Percentiles rank a stretch among this genome's conserved stretches.
phyloP scores from a whole-genome alignment of 108 stramenopile species.

The Pseudonitzschia multiseries region DNA sequence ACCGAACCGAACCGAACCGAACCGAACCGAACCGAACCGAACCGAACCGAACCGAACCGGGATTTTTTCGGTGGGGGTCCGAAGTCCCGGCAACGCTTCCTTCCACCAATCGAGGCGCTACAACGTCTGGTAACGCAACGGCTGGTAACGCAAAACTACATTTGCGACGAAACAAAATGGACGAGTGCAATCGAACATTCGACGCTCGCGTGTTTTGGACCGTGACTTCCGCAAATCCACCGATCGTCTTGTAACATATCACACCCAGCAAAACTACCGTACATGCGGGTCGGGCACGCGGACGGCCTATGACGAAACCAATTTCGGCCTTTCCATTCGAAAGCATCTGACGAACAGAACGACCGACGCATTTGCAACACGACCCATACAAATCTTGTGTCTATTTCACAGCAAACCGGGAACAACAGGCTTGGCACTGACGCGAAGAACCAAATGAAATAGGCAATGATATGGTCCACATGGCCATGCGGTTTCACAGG shows the following conservation, averaged over 20 bases:
- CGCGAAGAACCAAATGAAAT: neutral
- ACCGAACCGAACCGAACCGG: too few species aligned
- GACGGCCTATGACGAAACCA: conserved; percentile 33
- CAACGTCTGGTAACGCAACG: too few species aligned
- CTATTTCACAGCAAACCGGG: neutral
- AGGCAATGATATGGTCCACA: neutral
- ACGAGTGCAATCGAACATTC: conserved; percentile 26
- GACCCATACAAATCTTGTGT: neutral
- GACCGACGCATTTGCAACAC: conserved; percentile 3
- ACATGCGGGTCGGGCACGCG: conserved; percentile 21
- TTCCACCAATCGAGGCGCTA: too few species aligned
- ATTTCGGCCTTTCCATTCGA: neutral
- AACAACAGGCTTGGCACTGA: neutral
- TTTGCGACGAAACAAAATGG: conserved; percentile 37
- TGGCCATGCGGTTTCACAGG: neutral
- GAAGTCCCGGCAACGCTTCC: too few species aligned
- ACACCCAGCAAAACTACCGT: conserved; percentile 33
- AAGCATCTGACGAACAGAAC: conserved; percentile 4
- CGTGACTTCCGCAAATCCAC: conserved; percentile 32
- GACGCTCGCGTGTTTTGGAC: conserved; percentile 33
- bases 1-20: too few species aligned
- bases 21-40: too few species aligned
- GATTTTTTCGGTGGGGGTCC: neutral
- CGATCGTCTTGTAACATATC: conserved; percentile 35
- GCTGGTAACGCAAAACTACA: conserved; percentile 32